These are phyloP conservation scores for Posidonia oceanica DNA, from an alignment of 116 monocot genomes.

Conservation along the genomic window DNA sequence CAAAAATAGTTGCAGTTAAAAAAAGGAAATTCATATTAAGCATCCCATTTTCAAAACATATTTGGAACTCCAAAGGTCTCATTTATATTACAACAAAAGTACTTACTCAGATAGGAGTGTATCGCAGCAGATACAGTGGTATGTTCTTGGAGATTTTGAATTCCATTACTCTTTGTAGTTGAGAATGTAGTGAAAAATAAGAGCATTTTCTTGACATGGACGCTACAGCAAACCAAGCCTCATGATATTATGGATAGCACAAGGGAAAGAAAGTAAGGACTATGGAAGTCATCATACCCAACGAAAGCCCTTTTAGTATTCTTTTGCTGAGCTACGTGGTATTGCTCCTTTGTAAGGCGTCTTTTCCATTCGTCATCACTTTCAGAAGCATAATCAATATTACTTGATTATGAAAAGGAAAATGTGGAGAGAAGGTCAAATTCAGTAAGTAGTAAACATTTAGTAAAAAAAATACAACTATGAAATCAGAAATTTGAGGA, in stretches of 20 bases:
- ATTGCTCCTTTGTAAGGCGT: conserved; percentile 57
- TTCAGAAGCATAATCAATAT: conserved; percentile 21
- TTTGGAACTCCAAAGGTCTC: not conserved
- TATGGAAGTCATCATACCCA: conserved; percentile 35
- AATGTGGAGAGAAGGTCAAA: not conserved
- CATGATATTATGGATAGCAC: not conserved
- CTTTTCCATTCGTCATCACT: conserved; percentile 78
- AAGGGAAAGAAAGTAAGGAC: not conserved
- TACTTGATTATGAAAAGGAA: conserved; percentile 16
- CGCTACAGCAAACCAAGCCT: no score
- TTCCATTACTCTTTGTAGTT: conserved; percentile 77
- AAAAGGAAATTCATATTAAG: no score
- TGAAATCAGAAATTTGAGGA: not conserved
- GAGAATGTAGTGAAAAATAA: not conserved
- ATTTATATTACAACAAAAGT: not conserved
- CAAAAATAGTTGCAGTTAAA: not conserved
- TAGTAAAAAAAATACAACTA: no score
- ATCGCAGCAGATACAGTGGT: conserved; percentile 85
- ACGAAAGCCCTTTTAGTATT: conserved; percentile 88
- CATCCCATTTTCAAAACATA: not conserved
- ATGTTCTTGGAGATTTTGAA: conserved; percentile 66
- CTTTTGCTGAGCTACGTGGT: conserved; percentile 66
- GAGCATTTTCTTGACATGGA: no score
- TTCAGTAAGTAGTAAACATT: not conserved
- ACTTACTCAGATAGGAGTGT: conserved; percentile 83